Percentiles rank a stretch among this genome's conserved stretches.
phyloP scores from a whole-genome alignment of 2,329 filamentous ascomycete species.

The Apiospora phragmitis region DNA sequence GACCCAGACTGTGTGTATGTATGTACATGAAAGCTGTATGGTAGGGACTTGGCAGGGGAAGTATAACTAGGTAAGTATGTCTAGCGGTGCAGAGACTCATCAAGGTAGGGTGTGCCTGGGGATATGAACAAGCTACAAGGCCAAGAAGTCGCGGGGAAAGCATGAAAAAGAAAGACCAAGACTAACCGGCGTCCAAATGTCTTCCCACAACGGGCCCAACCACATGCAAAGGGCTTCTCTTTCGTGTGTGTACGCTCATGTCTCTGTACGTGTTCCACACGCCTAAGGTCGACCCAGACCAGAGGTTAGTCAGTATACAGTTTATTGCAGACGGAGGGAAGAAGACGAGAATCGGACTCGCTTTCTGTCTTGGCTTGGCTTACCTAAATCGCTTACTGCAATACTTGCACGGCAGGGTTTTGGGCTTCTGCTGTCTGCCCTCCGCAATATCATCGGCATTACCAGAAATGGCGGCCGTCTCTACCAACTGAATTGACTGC shows the following conservation, averaged over 20 bases:
- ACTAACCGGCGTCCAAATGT: constrained; percentile 63
- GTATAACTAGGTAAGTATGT: constrained; percentile 9
- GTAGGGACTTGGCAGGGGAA: background rate
- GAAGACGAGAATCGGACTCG: constrained; percentile 19
- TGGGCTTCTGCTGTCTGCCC: constrained; percentile 58
- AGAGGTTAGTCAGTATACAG: constrained; percentile 40
- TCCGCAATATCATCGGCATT: constrained; percentile 50
- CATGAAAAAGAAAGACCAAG: constrained; percentile 5
- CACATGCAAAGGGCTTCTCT: constrained; percentile 63
- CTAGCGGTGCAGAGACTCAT: constrained; percentile 18
- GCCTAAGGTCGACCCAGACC: constrained; percentile 41
- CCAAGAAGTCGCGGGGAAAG: constrained; percentile 18
- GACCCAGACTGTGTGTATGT: background rate
- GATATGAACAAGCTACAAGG: constrained; percentile 14
- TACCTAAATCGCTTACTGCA: constrained; percentile 65
- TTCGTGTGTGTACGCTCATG: constrained; percentile 62
- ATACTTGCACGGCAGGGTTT: constrained; percentile 63
- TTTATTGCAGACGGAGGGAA: constrained; percentile 27
- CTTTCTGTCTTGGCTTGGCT: constrained; percentile 26
- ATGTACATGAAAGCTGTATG: background rate
- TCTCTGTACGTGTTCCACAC: constrained; percentile 64
- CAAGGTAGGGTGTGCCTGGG: constrained; percentile 13
- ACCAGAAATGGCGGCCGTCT: constrained; percentile 41
- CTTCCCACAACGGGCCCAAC: constrained; percentile 61
- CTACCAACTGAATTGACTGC: constrained; percentile 55